These are phyloP conservation scores for Ceratobasidium sp. DNA, from an alignment of 1,284 basidiomycete species.

Conservation along the genomic window DNA sequence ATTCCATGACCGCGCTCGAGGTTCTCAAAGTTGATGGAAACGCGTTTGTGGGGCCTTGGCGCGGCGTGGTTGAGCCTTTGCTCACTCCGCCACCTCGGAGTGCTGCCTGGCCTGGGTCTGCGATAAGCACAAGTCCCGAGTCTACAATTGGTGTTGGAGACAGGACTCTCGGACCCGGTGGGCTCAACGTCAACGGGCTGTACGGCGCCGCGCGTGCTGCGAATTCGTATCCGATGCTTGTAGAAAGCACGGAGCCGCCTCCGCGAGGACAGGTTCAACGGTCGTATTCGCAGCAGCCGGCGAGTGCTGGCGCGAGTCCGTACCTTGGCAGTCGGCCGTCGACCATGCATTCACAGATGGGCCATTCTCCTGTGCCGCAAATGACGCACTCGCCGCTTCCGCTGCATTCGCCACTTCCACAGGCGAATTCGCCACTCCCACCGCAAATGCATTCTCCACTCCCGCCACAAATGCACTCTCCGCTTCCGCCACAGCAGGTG, in stretches of 20 bases:
- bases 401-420: not conserved
- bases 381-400: slow-evolving; percentile 8
- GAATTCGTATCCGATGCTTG: slow-evolving; percentile 23
- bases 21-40: slow-evolving; percentile 92
- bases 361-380: not conserved
- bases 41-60: slow-evolving; percentile 92
- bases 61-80: slow-evolving; percentile 84
- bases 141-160: not conserved
- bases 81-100: slow-evolving; percentile 57
- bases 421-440: not conserved
- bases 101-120: not conserved
- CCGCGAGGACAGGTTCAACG: slow-evolving; percentile 3
- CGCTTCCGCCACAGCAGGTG: slow-evolving; percentile 19
- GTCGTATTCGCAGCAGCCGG: slow-evolving; percentile 18
- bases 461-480: not conserved
- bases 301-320: slow-evolving; percentile 13
- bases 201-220: slow-evolving; percentile 29
- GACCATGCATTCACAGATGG: slow-evolving; percentile 8
- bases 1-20: slow-evolving; percentile 83
- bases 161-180: not conserved
- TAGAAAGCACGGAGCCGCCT: not conserved
- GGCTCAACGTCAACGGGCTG: not conserved
- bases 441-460: not conserved
- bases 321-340: slow-evolving; percentile 11
- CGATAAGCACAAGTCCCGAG: not conserved